phyloP scores from a whole-genome alignment of 164 flowering plant genomes.

The Magnolia officinalis region DNA sequence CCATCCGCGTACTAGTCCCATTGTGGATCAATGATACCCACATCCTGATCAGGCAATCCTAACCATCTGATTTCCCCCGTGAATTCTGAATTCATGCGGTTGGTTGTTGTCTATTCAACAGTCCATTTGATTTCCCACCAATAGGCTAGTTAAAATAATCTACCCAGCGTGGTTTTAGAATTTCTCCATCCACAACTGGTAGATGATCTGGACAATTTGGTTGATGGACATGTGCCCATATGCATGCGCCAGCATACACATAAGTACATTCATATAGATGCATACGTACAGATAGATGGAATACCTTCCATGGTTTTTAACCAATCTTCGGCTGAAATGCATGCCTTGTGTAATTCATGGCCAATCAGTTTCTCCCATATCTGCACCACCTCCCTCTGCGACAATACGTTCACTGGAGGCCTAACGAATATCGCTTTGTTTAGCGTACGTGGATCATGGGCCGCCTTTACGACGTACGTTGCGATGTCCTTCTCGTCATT shows the following conservation, averaged over 20 bases:
- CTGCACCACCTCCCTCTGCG: conserved; percentile 5
- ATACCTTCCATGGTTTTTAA: conserved; percentile 4
- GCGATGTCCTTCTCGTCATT: conserved; percentile 9
- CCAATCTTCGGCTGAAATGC: conserved; percentile 3
- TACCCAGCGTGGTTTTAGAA: too few species aligned
- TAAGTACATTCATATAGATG: background rate
- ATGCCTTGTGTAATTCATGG: background rate
- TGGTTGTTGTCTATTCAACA: too few species aligned
- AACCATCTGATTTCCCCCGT: too few species aligned
- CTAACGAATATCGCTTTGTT: background rate
- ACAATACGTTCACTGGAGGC: conserved; percentile 1
- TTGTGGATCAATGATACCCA: too few species aligned
- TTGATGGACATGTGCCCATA: too few species aligned
- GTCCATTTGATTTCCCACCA: too few species aligned
- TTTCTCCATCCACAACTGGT: too few species aligned
- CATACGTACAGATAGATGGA: background rate
- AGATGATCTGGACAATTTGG: too few species aligned
- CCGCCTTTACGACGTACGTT: background rate
- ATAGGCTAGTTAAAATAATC: too few species aligned
- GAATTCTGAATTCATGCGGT: too few species aligned
- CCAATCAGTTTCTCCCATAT: conserved; percentile 12
- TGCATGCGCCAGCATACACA: background rate
- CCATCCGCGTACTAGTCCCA: too few species aligned
- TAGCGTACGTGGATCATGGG: conserved; percentile 3
- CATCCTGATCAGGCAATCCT: too few species aligned